Percentiles rank a stretch among this genome's conserved stretches.
phyloP scores from a whole-genome alignment of 176 grass and related monocot genomes.

The Avena atlantica region DNA sequence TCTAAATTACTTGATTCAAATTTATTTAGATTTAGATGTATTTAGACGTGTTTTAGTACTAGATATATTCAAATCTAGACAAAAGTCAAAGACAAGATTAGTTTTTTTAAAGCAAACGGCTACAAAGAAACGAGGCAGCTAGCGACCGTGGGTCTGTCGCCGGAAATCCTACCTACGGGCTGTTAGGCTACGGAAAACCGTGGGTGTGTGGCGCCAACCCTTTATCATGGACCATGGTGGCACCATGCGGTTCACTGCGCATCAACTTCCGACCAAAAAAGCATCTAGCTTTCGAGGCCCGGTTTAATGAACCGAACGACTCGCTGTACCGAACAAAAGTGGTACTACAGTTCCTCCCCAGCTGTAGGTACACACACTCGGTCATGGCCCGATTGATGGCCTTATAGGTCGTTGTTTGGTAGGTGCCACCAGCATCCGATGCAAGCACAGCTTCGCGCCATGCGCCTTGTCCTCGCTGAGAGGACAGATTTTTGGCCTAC shows the following conservation, averaged over 20 bases:
- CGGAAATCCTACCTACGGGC: too few relatives aligned
- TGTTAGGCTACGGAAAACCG: too few relatives aligned
- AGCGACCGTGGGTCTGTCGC: too few relatives aligned
- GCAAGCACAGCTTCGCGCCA: not conserved
- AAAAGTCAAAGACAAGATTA: too few relatives aligned
- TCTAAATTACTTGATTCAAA: too few relatives aligned
- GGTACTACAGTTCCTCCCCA: constrained; percentile 20
- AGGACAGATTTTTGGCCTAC: constrained; percentile 31
- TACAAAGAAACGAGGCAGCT: too few relatives aligned
- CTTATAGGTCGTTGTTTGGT: constrained; percentile 36
- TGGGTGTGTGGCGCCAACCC: too few relatives aligned
- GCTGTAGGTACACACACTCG: constrained; percentile 17
- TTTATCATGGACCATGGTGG: too few relatives aligned
- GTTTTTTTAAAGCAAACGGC: too few relatives aligned
- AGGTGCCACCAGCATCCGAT: constrained; percentile 29
- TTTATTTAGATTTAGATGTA: too few relatives aligned
- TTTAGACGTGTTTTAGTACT: too few relatives aligned
- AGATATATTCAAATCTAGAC: too few relatives aligned
- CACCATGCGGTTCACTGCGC: not conserved
- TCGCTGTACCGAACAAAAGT: constrained; percentile 37
- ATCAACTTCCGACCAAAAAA: constrained; percentile 9
- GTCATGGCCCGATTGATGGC: not conserved
- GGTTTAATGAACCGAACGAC: constrained; percentile 43
- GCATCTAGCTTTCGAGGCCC: not conserved
- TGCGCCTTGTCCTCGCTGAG: not conserved